Evolutionary conservation across 2,329 filamentous ascomycete genomes (phyloP).

Genomic region (Fusarium ramigenum): DNA sequence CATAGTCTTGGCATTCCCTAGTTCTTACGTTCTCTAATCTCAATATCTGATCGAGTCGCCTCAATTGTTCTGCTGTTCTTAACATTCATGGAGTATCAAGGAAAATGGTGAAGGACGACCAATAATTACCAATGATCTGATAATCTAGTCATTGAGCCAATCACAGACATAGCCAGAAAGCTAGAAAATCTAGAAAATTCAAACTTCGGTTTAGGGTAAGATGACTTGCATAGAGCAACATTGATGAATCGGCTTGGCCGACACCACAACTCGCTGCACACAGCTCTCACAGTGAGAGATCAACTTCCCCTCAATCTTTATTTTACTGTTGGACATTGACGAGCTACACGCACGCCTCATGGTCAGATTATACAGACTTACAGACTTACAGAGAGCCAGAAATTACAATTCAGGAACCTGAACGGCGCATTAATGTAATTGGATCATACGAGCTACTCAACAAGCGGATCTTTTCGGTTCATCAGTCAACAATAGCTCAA

Average conservation of each 20-base stretch:
- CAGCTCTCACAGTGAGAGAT: slow-evolving; percentile 13
- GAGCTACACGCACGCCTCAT: slow-evolving; percentile 14
- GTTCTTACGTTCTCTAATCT: background rate
- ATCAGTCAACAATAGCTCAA: background rate
- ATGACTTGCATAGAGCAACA: background rate
- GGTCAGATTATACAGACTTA: background rate
- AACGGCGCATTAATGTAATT: background rate
- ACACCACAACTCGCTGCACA: background rate
- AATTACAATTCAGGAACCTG: background rate
- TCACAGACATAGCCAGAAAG: background rate
- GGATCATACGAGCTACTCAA: slow-evolving; percentile 30
- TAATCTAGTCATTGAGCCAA: background rate
- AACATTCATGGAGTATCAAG: background rate
- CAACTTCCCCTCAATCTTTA: background rate
- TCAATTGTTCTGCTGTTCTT: background rate
- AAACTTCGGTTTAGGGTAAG: slow-evolving; percentile 12
- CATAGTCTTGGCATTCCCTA: slow-evolving; percentile 4
- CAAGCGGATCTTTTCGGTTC: slow-evolving; percentile 19
- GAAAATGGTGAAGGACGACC: background rate
- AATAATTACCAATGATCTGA: background rate
- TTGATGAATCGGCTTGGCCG: slow-evolving; percentile 17
- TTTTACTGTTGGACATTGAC: background rate
- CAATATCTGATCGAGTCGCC: background rate
- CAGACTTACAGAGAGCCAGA: background rate
- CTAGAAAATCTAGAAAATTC: slow-evolving; percentile 5